phyloP scores from a whole-genome alignment of 1,139 yeast species.

The Meyerozyma smithsonii region DNA sequence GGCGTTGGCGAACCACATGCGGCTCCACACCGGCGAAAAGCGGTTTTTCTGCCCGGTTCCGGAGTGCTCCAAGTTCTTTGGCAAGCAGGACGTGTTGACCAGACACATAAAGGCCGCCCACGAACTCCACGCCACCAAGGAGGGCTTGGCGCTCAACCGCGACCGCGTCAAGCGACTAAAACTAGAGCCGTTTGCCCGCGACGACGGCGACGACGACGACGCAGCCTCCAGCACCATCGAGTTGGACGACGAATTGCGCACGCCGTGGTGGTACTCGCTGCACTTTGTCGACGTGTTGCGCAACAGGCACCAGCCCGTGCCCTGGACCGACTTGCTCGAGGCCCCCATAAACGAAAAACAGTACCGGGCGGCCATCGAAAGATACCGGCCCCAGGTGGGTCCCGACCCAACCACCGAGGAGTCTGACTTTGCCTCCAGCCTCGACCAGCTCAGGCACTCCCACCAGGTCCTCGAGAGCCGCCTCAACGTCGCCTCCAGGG shows the following conservation, averaged over 20 bases:
- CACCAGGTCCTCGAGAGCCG: constrained; percentile 8
- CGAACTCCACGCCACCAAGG: constrained; percentile 40
- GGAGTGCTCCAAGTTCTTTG: constrained; percentile 60
- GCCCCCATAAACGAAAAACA: constrained; percentile 34
- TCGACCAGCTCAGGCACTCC: constrained; percentile 4
- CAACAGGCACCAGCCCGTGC: constrained; percentile 10
- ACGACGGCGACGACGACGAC: constrained; percentile 19
- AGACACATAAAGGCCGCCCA: constrained; percentile 63
- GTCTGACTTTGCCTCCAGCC: background rate
- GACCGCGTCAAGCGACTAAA: constrained; percentile 10
- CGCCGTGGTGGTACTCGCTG: constrained; percentile 43
- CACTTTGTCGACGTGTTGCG: constrained; percentile 24
- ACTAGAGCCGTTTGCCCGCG: constrained; percentile 15
- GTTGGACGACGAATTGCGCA: constrained; percentile 29
- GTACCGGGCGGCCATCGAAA: constrained; percentile 27
- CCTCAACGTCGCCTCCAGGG: constrained; percentile 42
- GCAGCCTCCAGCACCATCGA: constrained; percentile 27
- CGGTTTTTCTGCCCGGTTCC: constrained; percentile 68
- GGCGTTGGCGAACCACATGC: constrained; percentile 57
- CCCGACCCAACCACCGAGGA: constrained; percentile 7
- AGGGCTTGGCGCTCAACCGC: constrained; percentile 26
- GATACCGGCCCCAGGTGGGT: constrained; percentile 25
- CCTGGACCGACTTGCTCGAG: constrained; percentile 16
- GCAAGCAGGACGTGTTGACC: constrained; percentile 57
- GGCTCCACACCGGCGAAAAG: constrained; percentile 64